phyloP scores from a whole-genome alignment of 2,329 filamentous ascomycete species.

The Trichoderma koningii region DNA sequence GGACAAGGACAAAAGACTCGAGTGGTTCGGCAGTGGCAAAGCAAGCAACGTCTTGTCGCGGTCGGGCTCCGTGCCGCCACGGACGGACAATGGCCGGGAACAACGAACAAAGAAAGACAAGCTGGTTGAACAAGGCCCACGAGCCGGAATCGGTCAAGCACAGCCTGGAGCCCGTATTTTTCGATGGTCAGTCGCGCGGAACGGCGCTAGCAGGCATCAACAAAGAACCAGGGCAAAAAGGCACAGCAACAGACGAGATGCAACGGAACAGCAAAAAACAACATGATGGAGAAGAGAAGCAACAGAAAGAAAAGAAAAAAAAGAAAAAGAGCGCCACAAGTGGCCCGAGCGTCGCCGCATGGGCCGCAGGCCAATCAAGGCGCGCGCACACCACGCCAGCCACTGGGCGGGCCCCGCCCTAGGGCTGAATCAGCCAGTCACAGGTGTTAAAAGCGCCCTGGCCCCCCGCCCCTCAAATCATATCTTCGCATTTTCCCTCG shows the following conservation, averaged over 20 bases:
- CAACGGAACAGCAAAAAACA: not conserved
- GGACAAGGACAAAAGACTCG: not conserved
- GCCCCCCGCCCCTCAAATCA: constrained; percentile 55
- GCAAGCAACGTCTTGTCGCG: constrained; percentile 3
- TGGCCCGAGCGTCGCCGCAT: constrained; percentile 36
- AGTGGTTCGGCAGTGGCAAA: constrained; percentile 12
- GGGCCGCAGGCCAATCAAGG: constrained; percentile 38
- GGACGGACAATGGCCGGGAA: constrained; percentile 8
- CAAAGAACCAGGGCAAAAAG: too few species aligned
- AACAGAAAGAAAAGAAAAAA: not conserved
- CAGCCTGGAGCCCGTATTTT: too few species aligned
- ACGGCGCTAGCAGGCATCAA: constrained; percentile 18
- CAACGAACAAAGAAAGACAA: not conserved
- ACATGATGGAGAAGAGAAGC: too few species aligned
- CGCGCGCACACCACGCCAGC: constrained; percentile 33
- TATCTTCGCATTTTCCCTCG: constrained; percentile 48
- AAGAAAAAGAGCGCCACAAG: constrained; percentile 15
- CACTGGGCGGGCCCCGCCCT: constrained; percentile 40
- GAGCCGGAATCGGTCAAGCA: too few species aligned
- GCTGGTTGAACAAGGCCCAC: too few species aligned
- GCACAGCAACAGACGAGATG: not conserved
- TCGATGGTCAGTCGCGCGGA: too few species aligned
- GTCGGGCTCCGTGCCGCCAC: constrained; percentile 16
- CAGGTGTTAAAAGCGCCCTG: constrained; percentile 47
- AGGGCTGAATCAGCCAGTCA: constrained; percentile 55